Evolutionary conservation across 306 rosid species (phyloP).

Genomic region (Argentina anserina): DNA sequence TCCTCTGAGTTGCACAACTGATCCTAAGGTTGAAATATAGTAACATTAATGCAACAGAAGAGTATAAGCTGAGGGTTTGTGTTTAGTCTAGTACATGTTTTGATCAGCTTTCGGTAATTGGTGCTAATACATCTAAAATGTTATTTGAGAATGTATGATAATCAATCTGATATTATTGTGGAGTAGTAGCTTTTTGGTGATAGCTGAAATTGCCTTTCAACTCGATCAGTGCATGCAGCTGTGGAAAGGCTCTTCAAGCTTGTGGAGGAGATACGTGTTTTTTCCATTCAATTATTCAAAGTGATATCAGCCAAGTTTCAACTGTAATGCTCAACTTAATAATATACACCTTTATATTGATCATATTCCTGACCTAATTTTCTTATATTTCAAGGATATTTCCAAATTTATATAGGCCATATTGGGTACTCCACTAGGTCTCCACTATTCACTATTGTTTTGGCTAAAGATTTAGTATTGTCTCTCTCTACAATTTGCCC

Average conservation of each 20-base stretch:
- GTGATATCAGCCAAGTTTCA: neutral
- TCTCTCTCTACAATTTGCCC: neutral
- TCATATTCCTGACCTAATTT: conserved; percentile 32
- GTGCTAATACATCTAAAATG: neutral
- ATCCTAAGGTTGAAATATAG: neutral
- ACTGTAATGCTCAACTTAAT: neutral
- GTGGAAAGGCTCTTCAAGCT: conserved; percentile 12
- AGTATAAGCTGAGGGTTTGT: neutral
- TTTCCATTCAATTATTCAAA: conserved; percentile 21
- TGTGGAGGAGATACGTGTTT: conserved; percentile 27
- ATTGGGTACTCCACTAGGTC: conserved; percentile 34
- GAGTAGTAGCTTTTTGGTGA: conserved; percentile 18
- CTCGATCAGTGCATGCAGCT: conserved; percentile 5
- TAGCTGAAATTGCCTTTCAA: conserved; percentile 35
- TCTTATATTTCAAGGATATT: neutral
- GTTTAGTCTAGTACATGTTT: neutral
- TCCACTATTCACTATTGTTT: conserved; percentile 11
- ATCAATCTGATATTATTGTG: neutral
- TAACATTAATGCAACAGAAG: neutral
- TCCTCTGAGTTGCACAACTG: neutral
- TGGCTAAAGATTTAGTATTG: neutral
- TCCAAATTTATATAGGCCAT: neutral
- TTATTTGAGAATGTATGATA: neutral
- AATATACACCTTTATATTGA: conserved; percentile 5
- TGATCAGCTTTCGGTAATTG: conserved; percentile 8